Evolutionary conservation across 1,284 basidiomycete species (phyloP), one percentile per base, ranked within the genome.

Genomic region (Papiliotrema fonsecae): DNA sequence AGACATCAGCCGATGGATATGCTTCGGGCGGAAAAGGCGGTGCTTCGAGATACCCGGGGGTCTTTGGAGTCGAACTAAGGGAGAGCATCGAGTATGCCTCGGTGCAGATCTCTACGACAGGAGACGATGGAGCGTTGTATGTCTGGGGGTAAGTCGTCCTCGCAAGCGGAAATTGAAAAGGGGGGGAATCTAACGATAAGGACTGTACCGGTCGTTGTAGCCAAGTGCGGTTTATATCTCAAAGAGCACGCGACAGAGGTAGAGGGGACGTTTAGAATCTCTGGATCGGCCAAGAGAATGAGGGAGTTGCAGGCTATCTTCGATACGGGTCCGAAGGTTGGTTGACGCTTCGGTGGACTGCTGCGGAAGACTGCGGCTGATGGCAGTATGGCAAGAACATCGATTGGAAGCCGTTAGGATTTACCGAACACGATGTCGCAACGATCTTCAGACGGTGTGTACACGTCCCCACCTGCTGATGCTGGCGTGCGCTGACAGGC

Each of bases 171-270:
- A 26, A 31, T 31, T 16, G 30, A 10, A 16, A 31, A 31, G 16
- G 6, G 16, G 34, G 44, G 45, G 9, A 16, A 37, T 25, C 45
- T 21, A 3, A 31, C 6, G 24, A 10, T 26, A 43, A 77, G 94
- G 2, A 90, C 88, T 68, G 89, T 98, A 37, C 94, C 96, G 9
- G 88, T 97, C 47, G 88, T 97, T 49, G 93, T 98, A 31, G 96
- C 93, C 49, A 96, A 97, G 73, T 96, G 92, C 65, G 92, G 92
- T 2, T 75, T 92, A 36, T 87, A 89, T 76, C 81, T 97, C 54
- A 97, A 97, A 71, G 87, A 90, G 74, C 86, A 86, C 60, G 90
- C 90, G 21, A 96, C 90, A 32, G 90, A 94, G 71, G 84, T 94
- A n/a, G 84, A 89, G 65, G 94, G 94, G 18, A 88, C 90, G 1